These are phyloP conservation scores for Daldinia vernicosa DNA, from an alignment of 495 filamentous ascomycete genomes.

Conservation along the genomic window DNA sequence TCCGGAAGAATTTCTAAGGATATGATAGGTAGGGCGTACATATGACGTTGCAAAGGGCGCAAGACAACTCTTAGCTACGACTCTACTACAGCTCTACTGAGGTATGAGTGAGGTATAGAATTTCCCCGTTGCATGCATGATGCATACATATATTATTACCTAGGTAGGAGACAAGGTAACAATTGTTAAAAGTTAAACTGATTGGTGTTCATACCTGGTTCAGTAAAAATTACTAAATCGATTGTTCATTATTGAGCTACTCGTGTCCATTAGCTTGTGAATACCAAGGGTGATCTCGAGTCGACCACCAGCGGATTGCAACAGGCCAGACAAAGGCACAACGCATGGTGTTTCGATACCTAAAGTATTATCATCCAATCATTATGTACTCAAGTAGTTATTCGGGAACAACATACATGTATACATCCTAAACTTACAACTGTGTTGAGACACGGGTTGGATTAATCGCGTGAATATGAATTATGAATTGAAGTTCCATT, in stretches of 20 bases:
- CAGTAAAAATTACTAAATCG: not conserved
- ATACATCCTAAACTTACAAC: not conserved
- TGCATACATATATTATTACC: constrained; percentile 29
- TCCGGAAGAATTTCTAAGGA: not conserved
- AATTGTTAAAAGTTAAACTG: not conserved
- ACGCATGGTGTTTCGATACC: not conserved
- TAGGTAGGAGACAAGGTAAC: constrained; percentile 3
- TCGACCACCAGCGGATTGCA: not conserved
- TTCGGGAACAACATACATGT: not conserved
- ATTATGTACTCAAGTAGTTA: not conserved
- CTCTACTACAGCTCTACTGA: not conserved
- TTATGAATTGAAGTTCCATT: not conserved
- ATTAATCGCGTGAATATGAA: not conserved
- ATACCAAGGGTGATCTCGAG: not conserved
- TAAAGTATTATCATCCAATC: not conserved
- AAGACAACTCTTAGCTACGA: constrained; percentile 4
- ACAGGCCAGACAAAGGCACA: no score
- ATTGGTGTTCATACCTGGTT: not conserved
- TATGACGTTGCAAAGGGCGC: constrained; percentile 39
- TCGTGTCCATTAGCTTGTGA: no score
- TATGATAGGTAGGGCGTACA: constrained; percentile 19
- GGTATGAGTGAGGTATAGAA: constrained; percentile 14
- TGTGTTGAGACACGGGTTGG: not conserved
- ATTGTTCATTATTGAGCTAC: not conserved
- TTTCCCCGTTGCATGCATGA: constrained; percentile 22